Evolutionary conservation across 768 basidiomycete genomes (phyloP).

Genomic region (Crepidotus variabilis): DNA sequence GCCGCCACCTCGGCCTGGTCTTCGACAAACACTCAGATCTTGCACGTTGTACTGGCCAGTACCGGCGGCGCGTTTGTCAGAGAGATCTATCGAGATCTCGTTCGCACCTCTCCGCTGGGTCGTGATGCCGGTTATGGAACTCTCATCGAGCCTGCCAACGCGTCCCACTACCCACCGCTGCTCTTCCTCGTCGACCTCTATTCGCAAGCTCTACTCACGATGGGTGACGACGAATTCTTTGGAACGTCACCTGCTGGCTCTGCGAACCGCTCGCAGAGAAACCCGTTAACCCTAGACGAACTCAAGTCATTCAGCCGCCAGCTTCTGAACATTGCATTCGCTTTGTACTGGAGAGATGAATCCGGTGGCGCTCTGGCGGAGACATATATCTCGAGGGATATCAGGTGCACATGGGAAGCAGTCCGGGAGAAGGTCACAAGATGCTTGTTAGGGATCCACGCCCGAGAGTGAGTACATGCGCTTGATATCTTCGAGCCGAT

Average conservation of each 20-base stretch:
- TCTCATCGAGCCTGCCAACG: conserved; percentile 39
- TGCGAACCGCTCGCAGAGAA: conserved; percentile 38
- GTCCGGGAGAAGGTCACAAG: conserved; percentile 73
- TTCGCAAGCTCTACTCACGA: conserved; percentile 78
- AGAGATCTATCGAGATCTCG: conserved; percentile 68
- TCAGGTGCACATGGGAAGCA: conserved; percentile 58
- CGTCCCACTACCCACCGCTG: conserved; percentile 59
- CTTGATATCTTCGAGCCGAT: conserved; percentile 5
- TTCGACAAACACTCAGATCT: conserved; percentile 48
- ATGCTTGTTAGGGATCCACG: conserved; percentile 79
- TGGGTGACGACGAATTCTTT: conserved; percentile 98
- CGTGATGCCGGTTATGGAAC: conserved; percentile 32
- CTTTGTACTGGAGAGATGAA: conserved; percentile 52
- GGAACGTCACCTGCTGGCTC: conserved; percentile 25
- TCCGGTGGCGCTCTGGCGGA: conserved; percentile 9
- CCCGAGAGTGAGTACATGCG: conserved; percentile 68
- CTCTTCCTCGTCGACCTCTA: conserved; percentile 82
- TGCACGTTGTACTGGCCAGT: conserved; percentile 48
- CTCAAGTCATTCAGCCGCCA: conserved; percentile 71
- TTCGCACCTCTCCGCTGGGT: conserved; percentile 61
- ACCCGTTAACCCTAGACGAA: conserved; percentile 82
- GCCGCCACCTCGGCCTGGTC: conserved; percentile 62
- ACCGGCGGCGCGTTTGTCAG: conserved; percentile 61
- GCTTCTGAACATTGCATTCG: conserved; percentile 80
- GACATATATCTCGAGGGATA: conserved; percentile 23